Evolutionary conservation across 257 asterid species (phyloP).

Genomic region (Euphrasia confusa): DNA sequence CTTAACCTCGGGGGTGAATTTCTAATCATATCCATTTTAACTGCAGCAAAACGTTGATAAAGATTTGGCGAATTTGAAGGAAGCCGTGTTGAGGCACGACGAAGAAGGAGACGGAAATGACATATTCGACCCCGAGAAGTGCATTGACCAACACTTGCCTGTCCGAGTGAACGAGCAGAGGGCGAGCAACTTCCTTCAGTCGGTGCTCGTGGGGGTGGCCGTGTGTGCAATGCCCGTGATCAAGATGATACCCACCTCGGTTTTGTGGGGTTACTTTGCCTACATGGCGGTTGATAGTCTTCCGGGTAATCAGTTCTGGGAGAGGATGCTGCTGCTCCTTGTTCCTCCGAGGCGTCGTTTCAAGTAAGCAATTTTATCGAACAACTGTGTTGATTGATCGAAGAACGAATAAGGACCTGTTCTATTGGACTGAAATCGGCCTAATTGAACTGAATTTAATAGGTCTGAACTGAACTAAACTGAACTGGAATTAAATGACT

Average conservation of each 20-base stretch:
- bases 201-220: conserved; percentile 59
- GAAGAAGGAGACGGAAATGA: conserved; percentile 32
- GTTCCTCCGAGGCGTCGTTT: conserved; percentile 70
- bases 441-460: too few relatives aligned
- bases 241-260: conserved; percentile 75
- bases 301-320: conserved; percentile 89
- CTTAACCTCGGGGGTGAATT: background rate
- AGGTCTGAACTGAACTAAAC: too few relatives aligned
- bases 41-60: conserved; percentile 49
- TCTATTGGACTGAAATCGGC: too few relatives aligned
- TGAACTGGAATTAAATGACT: too few relatives aligned
- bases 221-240: conserved; percentile 70
- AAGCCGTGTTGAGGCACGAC: conserved; percentile 65
- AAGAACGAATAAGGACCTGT: background rate
- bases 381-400: background rate
- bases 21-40: background rate
- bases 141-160: conserved; percentile 73
- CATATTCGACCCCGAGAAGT: conserved; percentile 60
- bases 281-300: conserved; percentile 93
- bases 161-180: conserved; percentile 88
- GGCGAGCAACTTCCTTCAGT: conserved; percentile 75
- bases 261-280: conserved; percentile 91
- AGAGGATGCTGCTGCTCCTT: conserved; percentile 58
- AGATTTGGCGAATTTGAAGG: conserved; percentile 62
- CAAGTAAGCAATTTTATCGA: conserved; percentile 47